Evolutionary conservation across 2,329 filamentous ascomycete genomes (phyloP).

Genomic region (Leptographium wingfieldii): DNA sequence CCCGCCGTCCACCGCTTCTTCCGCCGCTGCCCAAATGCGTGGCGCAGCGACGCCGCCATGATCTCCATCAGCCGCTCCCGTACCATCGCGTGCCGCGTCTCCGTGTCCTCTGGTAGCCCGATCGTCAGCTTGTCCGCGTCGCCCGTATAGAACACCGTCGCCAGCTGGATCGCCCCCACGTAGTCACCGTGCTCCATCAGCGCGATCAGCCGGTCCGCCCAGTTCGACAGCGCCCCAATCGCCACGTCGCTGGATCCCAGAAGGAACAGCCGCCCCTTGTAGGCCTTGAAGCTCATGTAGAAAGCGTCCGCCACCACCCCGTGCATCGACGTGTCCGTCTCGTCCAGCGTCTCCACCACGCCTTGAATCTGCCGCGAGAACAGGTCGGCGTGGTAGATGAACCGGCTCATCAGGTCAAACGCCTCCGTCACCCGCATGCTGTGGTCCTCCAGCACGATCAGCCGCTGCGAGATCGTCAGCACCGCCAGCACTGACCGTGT

Average conservation of each 20-base stretch:
- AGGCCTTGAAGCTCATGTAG: slow-evolving; percentile 92
- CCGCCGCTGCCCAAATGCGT: slow-evolving; percentile 61
- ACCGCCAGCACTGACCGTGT: slow-evolving; percentile 85
- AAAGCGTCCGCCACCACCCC: slow-evolving; percentile 95
- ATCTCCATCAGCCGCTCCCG: slow-evolving; percentile 84
- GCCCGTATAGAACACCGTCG: slow-evolving; percentile 83
- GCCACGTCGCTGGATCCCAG: slow-evolving; percentile 89
- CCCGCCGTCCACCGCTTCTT: slow-evolving; percentile 19
- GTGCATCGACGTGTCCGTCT: slow-evolving; percentile 74
- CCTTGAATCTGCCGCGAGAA: slow-evolving; percentile 79
- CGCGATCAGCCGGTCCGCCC: slow-evolving; percentile 86
- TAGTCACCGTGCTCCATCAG: slow-evolving; percentile 97
- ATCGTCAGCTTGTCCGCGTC: slow-evolving; percentile 90
- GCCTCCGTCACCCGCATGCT: slow-evolving; percentile 79
- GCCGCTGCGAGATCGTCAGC: slow-evolving; percentile 83
- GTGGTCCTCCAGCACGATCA: slow-evolving; percentile 84
- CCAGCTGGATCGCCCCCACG: slow-evolving; percentile 78
- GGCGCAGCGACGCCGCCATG: slow-evolving; percentile 81
- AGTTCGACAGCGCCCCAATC: slow-evolving; percentile 87
- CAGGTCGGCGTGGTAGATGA: slow-evolving; percentile 82
- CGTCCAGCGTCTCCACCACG: slow-evolving; percentile 64
- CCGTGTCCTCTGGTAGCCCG: slow-evolving; percentile 75
- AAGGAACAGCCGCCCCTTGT: slow-evolving; percentile 86
- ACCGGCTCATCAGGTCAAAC: slow-evolving; percentile 81
- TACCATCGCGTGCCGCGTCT: slow-evolving; percentile 66